Conservation (phyloP, 495 filamentous ascomycete genomes). For the Aspergillus funiculosus region DNA sequence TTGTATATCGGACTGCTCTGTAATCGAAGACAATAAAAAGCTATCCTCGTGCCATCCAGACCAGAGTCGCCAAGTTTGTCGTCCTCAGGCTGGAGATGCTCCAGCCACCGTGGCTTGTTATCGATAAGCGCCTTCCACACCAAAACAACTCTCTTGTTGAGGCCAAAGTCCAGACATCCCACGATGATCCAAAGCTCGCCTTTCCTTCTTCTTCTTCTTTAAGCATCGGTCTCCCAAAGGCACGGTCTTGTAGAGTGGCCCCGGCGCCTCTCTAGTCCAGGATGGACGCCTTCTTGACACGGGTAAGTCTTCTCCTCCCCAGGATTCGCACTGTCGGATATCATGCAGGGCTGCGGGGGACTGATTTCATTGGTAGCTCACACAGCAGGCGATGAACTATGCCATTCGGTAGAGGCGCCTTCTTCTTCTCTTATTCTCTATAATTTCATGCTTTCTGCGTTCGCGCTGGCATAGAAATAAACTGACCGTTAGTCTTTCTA, state of each 20-base stretch:
- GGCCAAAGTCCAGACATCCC: too few relatives aligned
- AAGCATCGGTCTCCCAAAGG: background rate
- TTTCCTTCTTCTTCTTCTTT: background rate
- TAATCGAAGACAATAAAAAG: too few relatives aligned
- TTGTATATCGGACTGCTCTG: too few relatives aligned
- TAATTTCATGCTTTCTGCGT: background rate
- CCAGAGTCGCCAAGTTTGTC: too few relatives aligned
- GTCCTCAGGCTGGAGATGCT: too few relatives aligned
- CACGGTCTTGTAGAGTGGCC: background rate
- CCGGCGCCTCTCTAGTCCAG: slow-evolving; percentile 17
- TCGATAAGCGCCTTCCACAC: slow-evolving; percentile 34
- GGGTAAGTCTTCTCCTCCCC: slow-evolving; percentile 39
- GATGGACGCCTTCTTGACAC: slow-evolving; percentile 75
- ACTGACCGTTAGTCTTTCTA: slow-evolving; percentile 25
- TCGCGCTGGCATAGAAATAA: background rate
- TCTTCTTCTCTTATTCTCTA: background rate
- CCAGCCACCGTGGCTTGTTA: slow-evolving; percentile 23
- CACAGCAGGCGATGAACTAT: slow-evolving; percentile 85
- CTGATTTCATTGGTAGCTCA: slow-evolving; percentile 46
- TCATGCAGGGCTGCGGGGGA: slow-evolving; percentile 3
- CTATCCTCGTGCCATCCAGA: too few relatives aligned
- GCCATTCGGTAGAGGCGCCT: slow-evolving; percentile 57
- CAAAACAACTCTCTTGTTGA: slow-evolving; percentile 4
- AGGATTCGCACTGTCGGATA: background rate
- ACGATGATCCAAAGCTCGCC: background rate